Conservation (phyloP, 2,329 filamentous ascomycete genomes). For the Aspergillus brasiliensis region DNA sequence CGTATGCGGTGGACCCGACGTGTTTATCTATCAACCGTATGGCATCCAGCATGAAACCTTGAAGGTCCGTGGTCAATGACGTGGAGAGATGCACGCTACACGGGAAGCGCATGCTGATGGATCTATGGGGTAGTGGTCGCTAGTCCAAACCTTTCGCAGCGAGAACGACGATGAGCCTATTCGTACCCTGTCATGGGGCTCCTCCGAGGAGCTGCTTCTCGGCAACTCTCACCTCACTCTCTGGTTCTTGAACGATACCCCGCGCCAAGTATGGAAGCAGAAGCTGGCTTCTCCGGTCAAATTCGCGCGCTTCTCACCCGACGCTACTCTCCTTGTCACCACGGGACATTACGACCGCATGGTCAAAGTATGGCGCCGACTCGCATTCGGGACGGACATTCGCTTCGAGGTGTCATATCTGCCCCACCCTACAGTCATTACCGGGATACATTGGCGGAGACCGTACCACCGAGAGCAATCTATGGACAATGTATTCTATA, state of each 20-base stretch:
- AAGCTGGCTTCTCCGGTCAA: slow-evolving; percentile 71
- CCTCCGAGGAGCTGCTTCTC: slow-evolving; percentile 79
- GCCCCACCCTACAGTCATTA: slow-evolving; percentile 79
- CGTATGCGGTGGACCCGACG: slow-evolving; percentile 64
- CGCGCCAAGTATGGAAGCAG: slow-evolving; percentile 69
- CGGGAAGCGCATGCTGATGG: slow-evolving; percentile 22
- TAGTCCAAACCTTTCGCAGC: slow-evolving; percentile 55
- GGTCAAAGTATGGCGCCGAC: slow-evolving; percentile 88
- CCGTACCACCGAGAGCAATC: slow-evolving; percentile 76
- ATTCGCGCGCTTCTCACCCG: slow-evolving; percentile 78
- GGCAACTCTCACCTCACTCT: slow-evolving; percentile 71
- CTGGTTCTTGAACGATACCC: slow-evolving; percentile 58
- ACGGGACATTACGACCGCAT: slow-evolving; percentile 76
- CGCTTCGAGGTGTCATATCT: slow-evolving; percentile 91
- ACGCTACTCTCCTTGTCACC: slow-evolving; percentile 83
- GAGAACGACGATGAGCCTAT: slow-evolving; percentile 48
- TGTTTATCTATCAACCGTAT: slow-evolving; percentile 79
- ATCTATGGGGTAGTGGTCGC: slow-evolving; percentile 53
- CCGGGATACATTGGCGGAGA: slow-evolving; percentile 80
- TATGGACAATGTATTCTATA: slow-evolving; percentile 86
- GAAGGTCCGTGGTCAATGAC: slow-evolving; percentile 59
- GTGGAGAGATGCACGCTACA: slow-evolving; percentile 5
- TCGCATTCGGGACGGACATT: slow-evolving; percentile 80
- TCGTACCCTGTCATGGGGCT: slow-evolving; percentile 80
- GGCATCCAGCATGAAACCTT: slow-evolving; percentile 69